Evolutionary conservation across 1,284 basidiomycete genomes (phyloP).

Genomic region (Anthracocystis setariae): DNA sequence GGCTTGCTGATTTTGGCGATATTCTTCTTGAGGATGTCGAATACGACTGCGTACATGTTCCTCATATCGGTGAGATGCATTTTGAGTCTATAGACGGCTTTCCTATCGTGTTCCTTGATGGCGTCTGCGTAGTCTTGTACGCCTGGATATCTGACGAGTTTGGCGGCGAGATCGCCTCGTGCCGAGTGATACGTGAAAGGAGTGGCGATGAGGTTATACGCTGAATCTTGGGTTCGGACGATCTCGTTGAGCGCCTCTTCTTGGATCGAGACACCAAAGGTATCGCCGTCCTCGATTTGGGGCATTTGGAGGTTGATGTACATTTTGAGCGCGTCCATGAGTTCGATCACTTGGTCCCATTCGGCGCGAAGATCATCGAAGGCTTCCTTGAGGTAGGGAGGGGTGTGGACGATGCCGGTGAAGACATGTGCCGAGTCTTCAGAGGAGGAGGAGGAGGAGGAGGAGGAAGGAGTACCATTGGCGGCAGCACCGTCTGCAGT

Average conservation of each 20-base stretch:
- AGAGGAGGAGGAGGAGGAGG: background rate
- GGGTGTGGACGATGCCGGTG: constrained; percentile 33
- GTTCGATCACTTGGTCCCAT: constrained; percentile 46
- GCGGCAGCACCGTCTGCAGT: constrained; percentile 3
- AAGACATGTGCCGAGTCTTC: constrained; percentile 30
- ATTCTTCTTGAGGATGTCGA: constrained; percentile 48
- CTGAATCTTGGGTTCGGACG: constrained; percentile 43
- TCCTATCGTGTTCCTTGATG: constrained; percentile 42
- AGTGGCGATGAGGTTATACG: constrained; percentile 45
- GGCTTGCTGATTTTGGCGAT: constrained; percentile 50
- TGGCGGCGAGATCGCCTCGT: constrained; percentile 43
- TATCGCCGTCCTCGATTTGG: constrained; percentile 54
- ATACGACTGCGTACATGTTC: constrained; percentile 50
- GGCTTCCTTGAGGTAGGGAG: constrained; percentile 18
- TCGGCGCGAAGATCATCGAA: constrained; percentile 37
- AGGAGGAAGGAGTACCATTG: constrained; percentile 16
- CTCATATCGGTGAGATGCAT: constrained; percentile 48
- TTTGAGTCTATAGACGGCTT: constrained; percentile 34
- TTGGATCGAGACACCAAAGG: constrained; percentile 49
- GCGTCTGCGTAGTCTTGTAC: constrained; percentile 42
- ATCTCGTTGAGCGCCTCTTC: constrained; percentile 53
- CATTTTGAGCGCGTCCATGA: constrained; percentile 49
- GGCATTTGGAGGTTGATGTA: constrained; percentile 55
- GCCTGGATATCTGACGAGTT: constrained; percentile 39
- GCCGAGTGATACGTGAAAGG: constrained; percentile 35